Base-by-base conservation (phyloP, 2,329 filamentous ascomycete genomes). In the Colletotrichum acutatum region DNA sequence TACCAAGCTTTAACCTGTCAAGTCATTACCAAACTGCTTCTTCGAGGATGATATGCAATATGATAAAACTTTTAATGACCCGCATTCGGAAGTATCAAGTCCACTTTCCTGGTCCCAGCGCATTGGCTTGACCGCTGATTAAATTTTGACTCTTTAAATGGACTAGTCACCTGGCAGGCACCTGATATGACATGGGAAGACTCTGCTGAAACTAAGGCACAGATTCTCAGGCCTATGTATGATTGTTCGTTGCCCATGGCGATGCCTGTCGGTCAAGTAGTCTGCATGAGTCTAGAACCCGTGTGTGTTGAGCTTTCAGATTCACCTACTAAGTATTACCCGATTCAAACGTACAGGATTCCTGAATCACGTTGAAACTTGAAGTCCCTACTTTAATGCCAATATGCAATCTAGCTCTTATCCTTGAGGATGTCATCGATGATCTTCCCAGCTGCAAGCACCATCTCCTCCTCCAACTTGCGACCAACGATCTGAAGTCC, bases 401-500 rank as follows among this genome's bases (percentile, higher is more conserved):
- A 9, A 22, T 3, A 42, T 42, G 5, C 16, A 19, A 7, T n/a
- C 12, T 28, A 49, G 42, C 24, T 53, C 26, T 34, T n/a, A 11
- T 9, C n/a, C 19, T 22, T 12, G 22, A 71, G 7, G 0, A 62
- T 16, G 52, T 58, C 57, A 6, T 71, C 69, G n/a, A 71, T 63
- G 5, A 53, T n/a, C 37, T 71, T 71, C 0, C 64, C 69, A 42
- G 69, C 69, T 8, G 69, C 69, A 5, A 71, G 42, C 0, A 72
- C 63, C 34, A 26, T 53, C 26, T 74, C 72, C 0, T 74, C 72
- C 30, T 67, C 62, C 52, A 68, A n/a, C 5, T 66, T 71, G 4
- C 68, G 62, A 11, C 72, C 72, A 22, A 72, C 34, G 0, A 74
- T 52, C 37, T 74, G 72, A 11, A 74, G 7, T 8, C 68, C 68